These are phyloP conservation scores for Leishmania aethiopica DNA, from an alignment of 208 protist genomes.

Conservation along the genomic window DNA sequence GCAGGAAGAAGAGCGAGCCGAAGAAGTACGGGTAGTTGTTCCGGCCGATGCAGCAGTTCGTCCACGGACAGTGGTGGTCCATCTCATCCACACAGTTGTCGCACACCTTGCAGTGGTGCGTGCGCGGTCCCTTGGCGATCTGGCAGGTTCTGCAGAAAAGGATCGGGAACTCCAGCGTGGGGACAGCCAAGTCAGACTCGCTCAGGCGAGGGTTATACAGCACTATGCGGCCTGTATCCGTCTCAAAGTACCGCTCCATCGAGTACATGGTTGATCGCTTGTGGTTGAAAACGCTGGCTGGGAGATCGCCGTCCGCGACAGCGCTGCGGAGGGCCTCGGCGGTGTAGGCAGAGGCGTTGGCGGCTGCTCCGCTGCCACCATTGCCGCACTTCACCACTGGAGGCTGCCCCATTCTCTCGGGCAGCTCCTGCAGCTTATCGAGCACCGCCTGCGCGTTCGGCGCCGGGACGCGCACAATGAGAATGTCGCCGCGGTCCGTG, in stretches of 20 bases:
- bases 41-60: constrained; percentile 59
- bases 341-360: background rate
- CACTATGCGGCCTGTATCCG: constrained; percentile 34
- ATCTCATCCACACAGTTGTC: constrained; percentile 63
- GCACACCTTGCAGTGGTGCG: constrained; percentile 66
- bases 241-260: constrained; percentile 47
- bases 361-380: background rate
- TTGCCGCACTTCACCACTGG: background rate
- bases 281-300: constrained; percentile 32
- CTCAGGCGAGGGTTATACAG: constrained; percentile 34
- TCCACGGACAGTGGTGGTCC: constrained; percentile 78
- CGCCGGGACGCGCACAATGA: constrained; percentile 46
- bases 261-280: constrained; percentile 31
- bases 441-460: constrained; percentile 46
- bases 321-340: constrained; percentile 21
- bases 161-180: constrained; percentile 48
- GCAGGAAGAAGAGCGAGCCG: constrained; percentile 34
- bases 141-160: constrained; percentile 55
- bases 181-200: constrained; percentile 30
- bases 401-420: background rate
- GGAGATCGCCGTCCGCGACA: constrained; percentile 25
- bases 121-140: constrained; percentile 53
- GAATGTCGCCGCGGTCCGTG: constrained; percentile 35
- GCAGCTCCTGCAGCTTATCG: constrained; percentile 26
- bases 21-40: constrained; percentile 72